Percentiles rank a stretch among this genome's conserved stretches.
phyloP scores from a whole-genome alignment of 1,139 yeast genomes.

The Spencermartinsiella ligniputridi region DNA sequence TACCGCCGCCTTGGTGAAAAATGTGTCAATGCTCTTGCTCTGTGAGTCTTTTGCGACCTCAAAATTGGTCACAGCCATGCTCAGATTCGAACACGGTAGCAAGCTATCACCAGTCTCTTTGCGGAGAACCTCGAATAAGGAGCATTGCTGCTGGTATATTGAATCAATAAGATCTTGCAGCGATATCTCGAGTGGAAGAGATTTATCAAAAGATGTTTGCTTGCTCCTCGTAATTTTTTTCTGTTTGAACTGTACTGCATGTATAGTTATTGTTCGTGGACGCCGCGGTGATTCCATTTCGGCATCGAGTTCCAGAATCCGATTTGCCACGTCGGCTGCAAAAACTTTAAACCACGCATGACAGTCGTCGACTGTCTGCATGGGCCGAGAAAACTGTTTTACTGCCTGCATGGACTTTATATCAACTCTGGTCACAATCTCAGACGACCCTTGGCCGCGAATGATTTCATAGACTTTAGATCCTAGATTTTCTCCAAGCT shows the following conservation, averaged over 20 bases:
- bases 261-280: slow-evolving; percentile 36
- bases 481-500: slow-evolving; percentile 46
- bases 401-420: slow-evolving; percentile 86
- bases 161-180: slow-evolving; percentile 6
- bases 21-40: slow-evolving; percentile 14
- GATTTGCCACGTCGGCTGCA: slow-evolving; percentile 68
- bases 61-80: slow-evolving; percentile 15
- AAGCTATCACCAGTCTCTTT: slow-evolving; percentile 19
- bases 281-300: slow-evolving; percentile 27
- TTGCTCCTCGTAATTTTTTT: slow-evolving; percentile 17
- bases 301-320: slow-evolving; percentile 74
- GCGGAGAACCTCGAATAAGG: slow-evolving; percentile 22
- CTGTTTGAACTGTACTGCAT: slow-evolving; percentile 19
- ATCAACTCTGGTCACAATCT: slow-evolving; percentile 54
- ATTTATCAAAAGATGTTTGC: slow-evolving; percentile 20
- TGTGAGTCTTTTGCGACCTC: slow-evolving; percentile 12
- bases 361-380: slow-evolving; percentile 54
- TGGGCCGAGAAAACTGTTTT: slow-evolving; percentile 65
- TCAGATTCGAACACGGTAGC: slow-evolving; percentile 14
- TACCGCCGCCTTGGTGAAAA: slow-evolving; percentile 9
- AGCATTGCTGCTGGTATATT: slow-evolving; percentile 16
- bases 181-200: slow-evolving; percentile 5
- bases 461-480: slow-evolving; percentile 53
- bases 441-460: slow-evolving; percentile 55
- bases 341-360: slow-evolving; percentile 78